Percentiles rank a stretch among this genome's conserved stretches.
phyloP scores from a whole-genome alignment of 805 yeast species.

The Debaryomyces prosopidis region DNA sequence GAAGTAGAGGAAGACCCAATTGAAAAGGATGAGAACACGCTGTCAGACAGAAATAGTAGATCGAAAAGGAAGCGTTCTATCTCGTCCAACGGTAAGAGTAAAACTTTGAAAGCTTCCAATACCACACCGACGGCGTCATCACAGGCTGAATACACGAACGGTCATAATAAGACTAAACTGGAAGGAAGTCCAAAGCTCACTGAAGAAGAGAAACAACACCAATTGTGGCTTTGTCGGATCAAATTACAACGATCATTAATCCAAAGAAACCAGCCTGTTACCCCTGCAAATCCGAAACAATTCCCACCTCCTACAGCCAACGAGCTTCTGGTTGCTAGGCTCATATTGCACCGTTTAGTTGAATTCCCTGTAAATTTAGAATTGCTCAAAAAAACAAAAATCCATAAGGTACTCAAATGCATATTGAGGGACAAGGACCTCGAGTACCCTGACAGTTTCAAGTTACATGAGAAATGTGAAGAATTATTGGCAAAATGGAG shows the following conservation, averaged over 20 bases:
- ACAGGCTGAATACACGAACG: neutral
- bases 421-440: slow-evolving; percentile 40
- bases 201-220: slow-evolving; percentile 44
- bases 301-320: slow-evolving; percentile 44
- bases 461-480: slow-evolving; percentile 45
- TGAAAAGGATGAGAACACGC: slow-evolving; percentile 23
- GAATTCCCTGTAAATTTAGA: slow-evolving; percentile 43
- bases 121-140: slow-evolving; percentile 4
- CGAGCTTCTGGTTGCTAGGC: slow-evolving; percentile 42
- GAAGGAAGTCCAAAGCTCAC: slow-evolving; percentile 10
- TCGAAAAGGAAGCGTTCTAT: neutral
- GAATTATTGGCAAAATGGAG: slow-evolving; percentile 45
- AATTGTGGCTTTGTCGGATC: slow-evolving; percentile 48
- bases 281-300: slow-evolving; percentile 34
- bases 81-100: slow-evolving; percentile 4
- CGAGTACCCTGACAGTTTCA: slow-evolving; percentile 44
- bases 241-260: slow-evolving; percentile 50
- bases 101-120: slow-evolving; percentile 1
- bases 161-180: neutral
- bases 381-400: slow-evolving; percentile 44
- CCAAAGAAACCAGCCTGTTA: slow-evolving; percentile 43
- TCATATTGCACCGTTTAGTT: slow-evolving; percentile 40
- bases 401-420: slow-evolving; percentile 54
- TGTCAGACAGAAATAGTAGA: slow-evolving; percentile 17
- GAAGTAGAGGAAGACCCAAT: slow-evolving; percentile 16